Conservation (phyloP, 768 basidiomycete genomes). For the Galerina marginata region DNA sequence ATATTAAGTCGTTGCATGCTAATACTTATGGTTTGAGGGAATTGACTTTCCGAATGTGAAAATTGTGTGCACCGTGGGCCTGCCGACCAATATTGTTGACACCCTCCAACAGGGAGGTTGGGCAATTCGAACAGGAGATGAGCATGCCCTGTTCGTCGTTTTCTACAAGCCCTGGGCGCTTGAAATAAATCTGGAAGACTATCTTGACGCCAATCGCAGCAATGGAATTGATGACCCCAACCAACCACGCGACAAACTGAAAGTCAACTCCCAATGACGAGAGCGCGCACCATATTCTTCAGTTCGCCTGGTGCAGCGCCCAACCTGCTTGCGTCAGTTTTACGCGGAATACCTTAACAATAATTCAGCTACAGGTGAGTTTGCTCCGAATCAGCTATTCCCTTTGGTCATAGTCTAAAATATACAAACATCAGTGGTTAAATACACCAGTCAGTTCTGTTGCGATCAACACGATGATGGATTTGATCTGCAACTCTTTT, state of each 20-base stretch:
- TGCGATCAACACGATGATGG: slow-evolving; percentile 11
- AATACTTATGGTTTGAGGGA: slow-evolving; percentile 10
- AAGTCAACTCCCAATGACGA: background rate
- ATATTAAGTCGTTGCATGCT: background rate
- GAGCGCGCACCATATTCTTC: slow-evolving; percentile 15
- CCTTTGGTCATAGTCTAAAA: too few relatives aligned
- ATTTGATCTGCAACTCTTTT: slow-evolving; percentile 4
- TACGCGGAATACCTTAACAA: slow-evolving; percentile 23
- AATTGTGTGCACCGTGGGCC: slow-evolving; percentile 11
- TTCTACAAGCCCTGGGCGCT: background rate
- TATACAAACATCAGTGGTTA: background rate
- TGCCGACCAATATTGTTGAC: slow-evolving; percentile 11
- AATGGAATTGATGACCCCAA: slow-evolving; percentile 14
- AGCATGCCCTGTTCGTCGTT: background rate
- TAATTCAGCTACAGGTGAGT: slow-evolving; percentile 6
- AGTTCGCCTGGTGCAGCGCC: background rate
- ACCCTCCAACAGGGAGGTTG: slow-evolving; percentile 9
- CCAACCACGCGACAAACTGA: slow-evolving; percentile 10
- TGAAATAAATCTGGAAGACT: background rate
- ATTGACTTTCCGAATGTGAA: slow-evolving; percentile 16
- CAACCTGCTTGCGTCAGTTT: slow-evolving; percentile 4
- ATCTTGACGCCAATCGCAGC: background rate
- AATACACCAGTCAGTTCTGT: slow-evolving; percentile 4
- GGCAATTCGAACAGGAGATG: background rate
- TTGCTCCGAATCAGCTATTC: too few relatives aligned